A percentile compares a stretch with the other conserved stretches of the same genome.
Evolutionary conservation across 2,329 filamentous ascomycete species (phyloP).

Genomic region (Aspergillus aculeatinus): DNA sequence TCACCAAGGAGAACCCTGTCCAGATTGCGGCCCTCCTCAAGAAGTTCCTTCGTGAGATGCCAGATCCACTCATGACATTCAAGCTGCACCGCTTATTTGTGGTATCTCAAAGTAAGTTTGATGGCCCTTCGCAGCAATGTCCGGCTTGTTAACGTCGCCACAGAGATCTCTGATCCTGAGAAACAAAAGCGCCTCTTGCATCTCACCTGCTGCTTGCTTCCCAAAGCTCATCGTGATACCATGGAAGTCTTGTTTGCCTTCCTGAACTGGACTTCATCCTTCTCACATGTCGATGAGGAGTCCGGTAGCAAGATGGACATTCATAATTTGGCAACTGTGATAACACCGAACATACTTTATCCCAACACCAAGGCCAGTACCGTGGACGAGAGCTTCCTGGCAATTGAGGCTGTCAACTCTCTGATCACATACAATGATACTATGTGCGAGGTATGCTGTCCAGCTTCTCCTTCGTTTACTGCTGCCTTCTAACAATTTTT

Average conservation of each 20-base stretch:
- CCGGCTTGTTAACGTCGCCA: constrained; percentile 1
- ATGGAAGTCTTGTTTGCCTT: constrained; percentile 95
- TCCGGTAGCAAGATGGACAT: constrained; percentile 98
- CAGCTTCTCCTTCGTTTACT: constrained; percentile 16
- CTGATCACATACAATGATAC: constrained; percentile 91
- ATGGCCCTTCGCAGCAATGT: constrained; percentile 1
- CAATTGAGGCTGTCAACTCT: constrained; percentile 88
- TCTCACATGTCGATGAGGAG: constrained; percentile 96
- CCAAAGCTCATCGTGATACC: constrained; percentile 87
- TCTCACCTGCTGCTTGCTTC: constrained; percentile 85
- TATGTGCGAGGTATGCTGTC: constrained; percentile 82
- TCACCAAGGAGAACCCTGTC: constrained; percentile 85
- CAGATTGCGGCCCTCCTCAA: constrained; percentile 92
- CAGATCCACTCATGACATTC: constrained; percentile 90
- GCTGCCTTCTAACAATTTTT: constrained; percentile 8
- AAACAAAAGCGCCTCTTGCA: constrained; percentile 83
- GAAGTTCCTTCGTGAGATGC: constrained; percentile 90
- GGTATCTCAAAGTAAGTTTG: constrained; percentile 69
- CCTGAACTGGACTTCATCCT: constrained; percentile 95
- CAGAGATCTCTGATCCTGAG: constrained; percentile 75
- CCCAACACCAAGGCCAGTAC: constrained; percentile 66
- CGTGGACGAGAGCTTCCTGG: constrained; percentile 85
- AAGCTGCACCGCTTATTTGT: constrained; percentile 93
- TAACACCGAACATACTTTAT: constrained; percentile 91
- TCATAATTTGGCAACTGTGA: constrained; percentile 94